A percentile compares a stretch with the other conserved stretches of the same genome.
phyloP scores from a whole-genome alignment of 1,284 basidiomycete species.

The Apiotrichum mycotoxinovorans region DNA sequence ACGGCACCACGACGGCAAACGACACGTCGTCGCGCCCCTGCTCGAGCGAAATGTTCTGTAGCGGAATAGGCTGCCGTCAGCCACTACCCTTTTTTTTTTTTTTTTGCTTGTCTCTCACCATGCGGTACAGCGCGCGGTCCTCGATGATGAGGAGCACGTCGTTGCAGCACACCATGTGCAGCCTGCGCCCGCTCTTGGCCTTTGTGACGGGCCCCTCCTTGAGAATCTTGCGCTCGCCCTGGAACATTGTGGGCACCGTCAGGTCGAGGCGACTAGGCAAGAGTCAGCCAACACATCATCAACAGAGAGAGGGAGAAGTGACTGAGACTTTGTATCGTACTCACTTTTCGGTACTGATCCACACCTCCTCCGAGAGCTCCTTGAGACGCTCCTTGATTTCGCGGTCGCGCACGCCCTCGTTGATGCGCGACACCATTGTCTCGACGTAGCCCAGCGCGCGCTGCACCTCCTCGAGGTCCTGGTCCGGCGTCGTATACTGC shows the following conservation, averaged over 20 bases:
- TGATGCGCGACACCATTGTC: slow-evolving; percentile 70
- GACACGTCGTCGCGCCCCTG: slow-evolving; percentile 58
- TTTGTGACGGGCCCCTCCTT: slow-evolving; percentile 77
- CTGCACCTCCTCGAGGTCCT: slow-evolving; percentile 57
- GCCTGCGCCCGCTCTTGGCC: slow-evolving; percentile 73
- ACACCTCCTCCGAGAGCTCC: slow-evolving; percentile 70
- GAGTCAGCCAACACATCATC: slow-evolving; percentile 1
- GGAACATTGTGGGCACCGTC: slow-evolving; percentile 77
- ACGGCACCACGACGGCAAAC: slow-evolving; percentile 56
- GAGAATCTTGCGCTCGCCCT: slow-evolving; percentile 70
- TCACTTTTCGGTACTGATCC: slow-evolving; percentile 74
- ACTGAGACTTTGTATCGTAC: slow-evolving; percentile 27
- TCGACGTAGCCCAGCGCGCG: slow-evolving; percentile 65
- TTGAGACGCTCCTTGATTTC: slow-evolving; percentile 71
- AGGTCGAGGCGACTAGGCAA: slow-evolving; percentile 69
- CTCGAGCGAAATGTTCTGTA: slow-evolving; percentile 41
- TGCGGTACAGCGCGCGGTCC: slow-evolving; percentile 68
- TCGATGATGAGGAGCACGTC: slow-evolving; percentile 77
- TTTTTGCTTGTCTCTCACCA: slow-evolving; percentile 56
- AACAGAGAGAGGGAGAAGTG: too few species aligned
- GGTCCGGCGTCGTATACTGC: slow-evolving; percentile 66
- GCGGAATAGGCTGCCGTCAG: slow-evolving; percentile 55
- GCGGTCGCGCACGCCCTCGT: slow-evolving; percentile 82
- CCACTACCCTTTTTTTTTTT: slow-evolving; percentile 52
- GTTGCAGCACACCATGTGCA: slow-evolving; percentile 72